Percentiles rank a stretch among this genome's conserved stretches.
These are phyloP conservation scores for Stephania cephalantha DNA, from an alignment of 164 flowering plant species.

Conservation along the genomic window DNA sequence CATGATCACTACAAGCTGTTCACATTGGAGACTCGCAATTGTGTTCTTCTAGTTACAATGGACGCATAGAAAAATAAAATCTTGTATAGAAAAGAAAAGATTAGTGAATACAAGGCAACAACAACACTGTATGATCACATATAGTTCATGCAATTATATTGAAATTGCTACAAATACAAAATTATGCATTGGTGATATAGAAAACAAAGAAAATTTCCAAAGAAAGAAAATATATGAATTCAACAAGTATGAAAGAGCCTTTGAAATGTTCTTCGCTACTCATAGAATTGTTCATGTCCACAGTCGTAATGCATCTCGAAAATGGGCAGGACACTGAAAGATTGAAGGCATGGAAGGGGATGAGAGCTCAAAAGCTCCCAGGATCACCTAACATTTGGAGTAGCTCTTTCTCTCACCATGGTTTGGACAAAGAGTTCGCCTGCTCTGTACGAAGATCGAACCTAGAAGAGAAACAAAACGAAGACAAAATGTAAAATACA, in stretches of 20 bases:
- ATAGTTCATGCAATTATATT: neutral
- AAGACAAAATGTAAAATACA: neutral
- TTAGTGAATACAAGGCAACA: too few relatives aligned
- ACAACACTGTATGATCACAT: neutral
- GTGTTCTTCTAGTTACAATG: too few relatives aligned
- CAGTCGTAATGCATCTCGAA: neutral
- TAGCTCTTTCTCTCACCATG: conserved; percentile 56
- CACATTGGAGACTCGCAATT: too few relatives aligned
- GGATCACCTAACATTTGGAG: neutral
- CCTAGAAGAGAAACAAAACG: conserved; percentile 30
- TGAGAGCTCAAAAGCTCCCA: neutral
- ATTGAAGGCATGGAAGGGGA: neutral
- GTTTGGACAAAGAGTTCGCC: conserved; percentile 87
- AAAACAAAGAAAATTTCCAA: neutral
- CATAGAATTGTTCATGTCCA: neutral
- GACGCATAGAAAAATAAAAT: too few relatives aligned
- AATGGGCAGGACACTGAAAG: neutral
- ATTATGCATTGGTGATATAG: neutral
- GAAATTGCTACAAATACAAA: neutral
- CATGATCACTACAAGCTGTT: too few relatives aligned
- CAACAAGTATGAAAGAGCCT: neutral
- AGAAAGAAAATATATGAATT: neutral
- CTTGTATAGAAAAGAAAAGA: too few relatives aligned
- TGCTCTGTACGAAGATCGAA: conserved; percentile 86
- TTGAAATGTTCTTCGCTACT: neutral